These are phyloP conservation scores for Mimosa pudica DNA, from an alignment of 306 rosid species.

Conservation along the genomic window DNA sequence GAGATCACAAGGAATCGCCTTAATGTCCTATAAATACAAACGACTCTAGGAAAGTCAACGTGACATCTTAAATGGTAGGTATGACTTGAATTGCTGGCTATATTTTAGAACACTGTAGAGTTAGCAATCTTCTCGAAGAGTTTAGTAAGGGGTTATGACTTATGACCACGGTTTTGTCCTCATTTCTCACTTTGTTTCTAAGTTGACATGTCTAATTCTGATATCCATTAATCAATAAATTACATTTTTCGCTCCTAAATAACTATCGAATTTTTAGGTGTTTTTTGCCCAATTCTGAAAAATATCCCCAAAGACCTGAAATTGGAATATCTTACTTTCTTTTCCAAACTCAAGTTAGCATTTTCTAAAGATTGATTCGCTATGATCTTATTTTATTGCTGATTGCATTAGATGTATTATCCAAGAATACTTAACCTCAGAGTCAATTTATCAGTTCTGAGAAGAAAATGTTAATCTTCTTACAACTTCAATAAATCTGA, in stretches of 20 bases:
- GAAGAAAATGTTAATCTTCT: slow-evolving; percentile 29
- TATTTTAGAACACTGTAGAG: background rate
- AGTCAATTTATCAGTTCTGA: background rate
- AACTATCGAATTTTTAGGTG: background rate
- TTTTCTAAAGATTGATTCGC: background rate
- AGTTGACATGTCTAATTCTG: background rate
- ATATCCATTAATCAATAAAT: background rate
- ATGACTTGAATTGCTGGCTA: background rate
- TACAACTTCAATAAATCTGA: slow-evolving; percentile 43
- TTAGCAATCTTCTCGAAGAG: too few species aligned
- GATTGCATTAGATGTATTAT: slow-evolving; percentile 5
- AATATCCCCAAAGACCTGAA: background rate
- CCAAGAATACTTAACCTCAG: slow-evolving; percentile 14
- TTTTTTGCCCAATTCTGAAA: background rate
- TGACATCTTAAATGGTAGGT: background rate
- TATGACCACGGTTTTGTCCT: background rate
- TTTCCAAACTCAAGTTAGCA: background rate
- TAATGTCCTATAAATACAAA: background rate
- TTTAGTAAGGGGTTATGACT: background rate
- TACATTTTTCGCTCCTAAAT: background rate
- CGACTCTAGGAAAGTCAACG: background rate
- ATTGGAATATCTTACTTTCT: background rate
- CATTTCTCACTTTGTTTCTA: background rate
- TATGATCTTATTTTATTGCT: background rate
- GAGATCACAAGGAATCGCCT: background rate